phyloP scores from a whole-genome alignment of 345 rosid species.

The Eucalyptus shirleyi region DNA sequence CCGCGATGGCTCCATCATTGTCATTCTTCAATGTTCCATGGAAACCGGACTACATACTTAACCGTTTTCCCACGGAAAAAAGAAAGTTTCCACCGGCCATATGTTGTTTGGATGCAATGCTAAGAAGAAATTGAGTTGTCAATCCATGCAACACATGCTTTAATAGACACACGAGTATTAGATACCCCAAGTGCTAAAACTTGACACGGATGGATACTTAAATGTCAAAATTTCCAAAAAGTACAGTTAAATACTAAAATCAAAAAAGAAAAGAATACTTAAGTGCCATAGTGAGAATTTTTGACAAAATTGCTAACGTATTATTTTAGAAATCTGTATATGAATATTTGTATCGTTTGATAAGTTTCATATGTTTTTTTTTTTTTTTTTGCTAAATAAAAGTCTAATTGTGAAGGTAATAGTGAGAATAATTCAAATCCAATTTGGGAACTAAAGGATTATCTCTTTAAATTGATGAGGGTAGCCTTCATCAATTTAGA shows the following conservation, averaged over 20 bases:
- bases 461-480: not conserved
- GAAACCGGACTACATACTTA: not conserved
- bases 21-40: not conserved
- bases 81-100: not conserved
- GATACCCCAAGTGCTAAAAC: fast-evolving
- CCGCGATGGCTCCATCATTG: not conserved
- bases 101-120: not conserved
- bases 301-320: fast-evolving
- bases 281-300: too few relatives aligned
- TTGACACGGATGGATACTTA: fast-evolving
- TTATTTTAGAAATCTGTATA: too few relatives aligned
- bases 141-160: too few relatives aligned
- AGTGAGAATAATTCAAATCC: not conserved
- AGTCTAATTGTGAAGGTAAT: too few relatives aligned
- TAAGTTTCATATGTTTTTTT: too few relatives aligned
- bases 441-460: not conserved
- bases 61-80: not conserved
- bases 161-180: too few relatives aligned
- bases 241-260: too few relatives aligned
- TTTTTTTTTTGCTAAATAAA: too few relatives aligned
- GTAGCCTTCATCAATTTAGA: not conserved
- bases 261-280: too few relatives aligned
- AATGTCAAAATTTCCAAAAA: too few relatives aligned
- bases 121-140: too few relatives aligned
- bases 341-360: too few relatives aligned